phyloP scores from a whole-genome alignment of 192 early-diverging fungal genomes.

The Coemansia sp. region DNA sequence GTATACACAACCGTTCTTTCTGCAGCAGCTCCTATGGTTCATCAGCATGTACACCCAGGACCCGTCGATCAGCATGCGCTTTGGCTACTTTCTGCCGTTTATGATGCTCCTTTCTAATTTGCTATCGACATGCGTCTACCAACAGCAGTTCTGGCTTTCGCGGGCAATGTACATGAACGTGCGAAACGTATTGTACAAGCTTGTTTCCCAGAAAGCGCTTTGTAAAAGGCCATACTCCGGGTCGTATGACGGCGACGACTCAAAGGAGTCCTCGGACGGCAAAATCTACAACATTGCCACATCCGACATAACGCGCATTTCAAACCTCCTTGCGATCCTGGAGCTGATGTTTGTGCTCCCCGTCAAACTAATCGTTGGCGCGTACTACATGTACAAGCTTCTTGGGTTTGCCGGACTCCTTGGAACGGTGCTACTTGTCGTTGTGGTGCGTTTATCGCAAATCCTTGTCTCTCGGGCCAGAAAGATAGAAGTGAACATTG shows the following conservation, averaged over 20 bases:
- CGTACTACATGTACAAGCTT: constrained; percentile 67
- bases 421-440: constrained; percentile 67
- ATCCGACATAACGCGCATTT: constrained; percentile 62
- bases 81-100: constrained; percentile 57
- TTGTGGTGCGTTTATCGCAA: constrained; percentile 55
- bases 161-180: constrained; percentile 58
- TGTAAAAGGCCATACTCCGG: constrained; percentile 16
- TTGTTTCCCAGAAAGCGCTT: constrained; percentile 64
- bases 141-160: constrained; percentile 64
- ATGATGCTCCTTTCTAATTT: constrained; percentile 57
- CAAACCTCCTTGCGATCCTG: constrained; percentile 50
- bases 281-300: constrained; percentile 67
- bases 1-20: constrained; percentile 60
- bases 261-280: constrained; percentile 50
- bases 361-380: constrained; percentile 61
- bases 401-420: constrained; percentile 75
- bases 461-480: constrained; percentile 52
- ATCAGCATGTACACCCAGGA: constrained; percentile 34
- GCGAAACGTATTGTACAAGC: constrained; percentile 57
- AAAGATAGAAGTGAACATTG: constrained; percentile 58
- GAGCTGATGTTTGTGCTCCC: constrained; percentile 58
- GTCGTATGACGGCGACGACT: constrained; percentile 10
- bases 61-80: constrained; percentile 32
- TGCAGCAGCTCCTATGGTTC: constrained; percentile 58
- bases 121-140: constrained; percentile 42